A percentile compares a stretch with the other conserved stretches of the same genome.
These are phyloP conservation scores for Blastosporella zonata DNA, from an alignment of 1,284 basidiomycete genomes.

Conservation along the genomic window DNA sequence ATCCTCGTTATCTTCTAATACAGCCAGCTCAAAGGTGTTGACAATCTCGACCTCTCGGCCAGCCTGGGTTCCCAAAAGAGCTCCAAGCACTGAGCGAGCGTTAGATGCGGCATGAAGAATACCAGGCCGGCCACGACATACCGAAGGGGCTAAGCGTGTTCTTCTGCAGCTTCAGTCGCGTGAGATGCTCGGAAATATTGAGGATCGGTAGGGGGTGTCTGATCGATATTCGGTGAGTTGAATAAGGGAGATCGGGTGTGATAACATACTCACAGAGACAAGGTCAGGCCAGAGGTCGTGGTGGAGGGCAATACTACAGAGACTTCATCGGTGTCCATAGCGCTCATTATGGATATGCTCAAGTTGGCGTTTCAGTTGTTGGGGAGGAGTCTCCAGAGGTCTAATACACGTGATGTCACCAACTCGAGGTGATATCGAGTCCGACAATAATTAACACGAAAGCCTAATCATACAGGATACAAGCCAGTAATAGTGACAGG, in stretches of 20 bases:
- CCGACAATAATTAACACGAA: background rate
- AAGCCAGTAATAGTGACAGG: too few species aligned
- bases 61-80: slow-evolving; percentile 90
- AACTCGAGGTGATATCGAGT: too few species aligned
- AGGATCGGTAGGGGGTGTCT: slow-evolving; percentile 96
- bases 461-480: too few species aligned
- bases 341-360: slow-evolving; percentile 42
- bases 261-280: slow-evolving; percentile 59
- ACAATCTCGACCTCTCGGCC: slow-evolving; percentile 95
- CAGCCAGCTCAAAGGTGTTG: slow-evolving; percentile 90
- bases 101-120: background rate
- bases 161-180: slow-evolving; percentile 76
- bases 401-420: background rate
- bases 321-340: slow-evolving; percentile 76
- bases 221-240: slow-evolving; percentile 17
- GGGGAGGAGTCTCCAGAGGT: too few species aligned
- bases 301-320: slow-evolving; percentile 69
- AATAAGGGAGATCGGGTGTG: background rate
- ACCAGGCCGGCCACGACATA: slow-evolving; percentile 28
- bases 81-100: slow-evolving; percentile 73
- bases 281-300: slow-evolving; percentile 64
- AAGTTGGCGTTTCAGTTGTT: background rate
- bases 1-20: slow-evolving; percentile 45
- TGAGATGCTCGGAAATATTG: slow-evolving; percentile 95
- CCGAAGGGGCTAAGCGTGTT: slow-evolving; percentile 63